A percentile compares a stretch with the other conserved stretches of the same genome.
Conservation (phyloP, 345 rosid genomes). For the Syzygium grande region DNA sequence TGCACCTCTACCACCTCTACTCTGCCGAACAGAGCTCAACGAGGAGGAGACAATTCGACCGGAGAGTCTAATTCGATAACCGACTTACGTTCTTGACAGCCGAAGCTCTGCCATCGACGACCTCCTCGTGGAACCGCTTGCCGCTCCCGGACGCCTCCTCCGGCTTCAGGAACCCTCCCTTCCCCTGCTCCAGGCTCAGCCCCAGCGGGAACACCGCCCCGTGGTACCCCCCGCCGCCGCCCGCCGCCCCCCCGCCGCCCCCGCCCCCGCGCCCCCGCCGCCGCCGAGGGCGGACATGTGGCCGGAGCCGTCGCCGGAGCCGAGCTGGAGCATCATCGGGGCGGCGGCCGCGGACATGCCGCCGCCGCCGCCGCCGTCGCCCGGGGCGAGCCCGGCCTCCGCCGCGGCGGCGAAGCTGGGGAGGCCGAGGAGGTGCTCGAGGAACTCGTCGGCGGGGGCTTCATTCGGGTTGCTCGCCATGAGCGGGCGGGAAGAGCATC, state of each 20-base stretch:
- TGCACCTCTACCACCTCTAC: background rate
- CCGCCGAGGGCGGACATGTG: background rate
- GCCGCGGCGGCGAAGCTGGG: conserved; percentile 59
- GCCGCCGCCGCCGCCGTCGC: conserved; percentile 33
- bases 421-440: conserved; percentile 81
- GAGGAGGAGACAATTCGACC: background rate
- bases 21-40: conserved; percentile 3
- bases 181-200: conserved; percentile 84
- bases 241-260: conserved; percentile 31
- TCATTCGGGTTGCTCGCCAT: conserved; percentile 86
- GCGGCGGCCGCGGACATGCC: conserved; percentile 32
- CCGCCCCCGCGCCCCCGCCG: conserved; percentile 17
- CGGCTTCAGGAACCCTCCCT: conserved; percentile 69
- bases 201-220: conserved; percentile 74
- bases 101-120: conserved; percentile 55
- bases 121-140: conserved; percentile 68
- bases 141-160: conserved; percentile 75
- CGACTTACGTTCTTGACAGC: conserved; percentile 63
- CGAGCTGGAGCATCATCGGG: conserved; percentile 87
- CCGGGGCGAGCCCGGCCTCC: conserved; percentile 41
- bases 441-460: conserved; percentile 72
- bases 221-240: conserved; percentile 53
- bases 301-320: conserved; percentile 61
- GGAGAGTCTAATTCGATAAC: background rate
- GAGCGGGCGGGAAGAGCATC: conserved; percentile 13